Evolutionary conservation across 495 filamentous ascomycete species (phyloP).

Genomic region (Hypomontagnella submonticulosa): DNA sequence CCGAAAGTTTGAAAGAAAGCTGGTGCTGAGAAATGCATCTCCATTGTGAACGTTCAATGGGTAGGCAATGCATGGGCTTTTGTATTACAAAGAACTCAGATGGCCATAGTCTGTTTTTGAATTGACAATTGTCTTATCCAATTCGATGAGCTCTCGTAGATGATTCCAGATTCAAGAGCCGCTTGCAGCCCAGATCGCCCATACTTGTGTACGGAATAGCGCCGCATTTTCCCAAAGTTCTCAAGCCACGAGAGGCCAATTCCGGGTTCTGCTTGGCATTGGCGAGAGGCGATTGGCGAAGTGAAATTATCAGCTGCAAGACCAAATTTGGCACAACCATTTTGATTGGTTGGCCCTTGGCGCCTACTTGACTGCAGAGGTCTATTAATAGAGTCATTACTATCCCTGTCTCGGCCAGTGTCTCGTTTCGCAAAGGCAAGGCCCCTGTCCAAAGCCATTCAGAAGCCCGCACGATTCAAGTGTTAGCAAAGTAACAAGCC

Average conservation of each 20-base stretch:
- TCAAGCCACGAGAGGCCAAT: slow-evolving; percentile 37
- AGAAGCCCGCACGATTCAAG: slow-evolving; percentile 27
- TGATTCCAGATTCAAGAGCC: slow-evolving; percentile 22
- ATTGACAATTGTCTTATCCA: background rate
- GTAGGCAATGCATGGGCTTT: no score
- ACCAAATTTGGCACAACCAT: slow-evolving; percentile 43
- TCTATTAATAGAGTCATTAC: slow-evolving; percentile 49
- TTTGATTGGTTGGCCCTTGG: slow-evolving; percentile 46
- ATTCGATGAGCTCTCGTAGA: slow-evolving; percentile 1
- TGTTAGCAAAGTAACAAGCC: slow-evolving; percentile 37
- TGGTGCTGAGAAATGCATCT: no score
- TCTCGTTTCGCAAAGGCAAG: slow-evolving; percentile 50
- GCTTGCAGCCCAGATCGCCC: slow-evolving; percentile 13
- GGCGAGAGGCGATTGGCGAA: slow-evolving; percentile 37
- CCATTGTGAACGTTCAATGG: no score
- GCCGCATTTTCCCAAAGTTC: slow-evolving; percentile 34
- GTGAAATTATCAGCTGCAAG: slow-evolving; percentile 47
- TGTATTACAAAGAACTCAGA: background rate
- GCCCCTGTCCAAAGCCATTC: slow-evolving; percentile 42
- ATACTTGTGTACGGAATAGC: slow-evolving; percentile 19
- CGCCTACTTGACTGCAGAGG: slow-evolving; percentile 47
- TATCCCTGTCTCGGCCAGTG: slow-evolving; percentile 42
- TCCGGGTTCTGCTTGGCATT: slow-evolving; percentile 40
- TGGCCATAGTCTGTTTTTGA: background rate
- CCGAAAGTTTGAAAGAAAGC: no score